Conservation (phyloP, 2,329 filamentous ascomycete genomes). For the Aspergillus udagawae region DNA sequence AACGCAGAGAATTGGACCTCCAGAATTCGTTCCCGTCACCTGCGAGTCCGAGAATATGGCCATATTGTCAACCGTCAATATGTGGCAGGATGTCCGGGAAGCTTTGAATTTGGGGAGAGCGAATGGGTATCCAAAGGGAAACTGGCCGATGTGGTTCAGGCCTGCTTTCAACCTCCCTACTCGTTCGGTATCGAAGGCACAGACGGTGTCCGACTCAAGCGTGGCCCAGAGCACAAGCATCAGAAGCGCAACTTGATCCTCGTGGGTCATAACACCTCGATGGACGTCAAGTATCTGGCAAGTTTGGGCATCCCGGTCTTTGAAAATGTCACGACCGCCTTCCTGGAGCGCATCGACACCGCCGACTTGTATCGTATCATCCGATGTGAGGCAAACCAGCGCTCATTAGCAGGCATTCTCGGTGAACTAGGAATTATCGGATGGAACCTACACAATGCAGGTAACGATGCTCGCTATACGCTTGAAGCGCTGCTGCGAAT, state of each 20-base stretch:
- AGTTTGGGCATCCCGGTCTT: slow-evolving; percentile 57
- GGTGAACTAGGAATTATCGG: slow-evolving; percentile 59
- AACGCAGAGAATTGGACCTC: slow-evolving; percentile 63
- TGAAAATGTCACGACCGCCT: slow-evolving; percentile 30
- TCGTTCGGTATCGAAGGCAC: slow-evolving; percentile 25
- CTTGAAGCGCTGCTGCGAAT: slow-evolving; percentile 68
- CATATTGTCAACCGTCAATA: slow-evolving; percentile 64
- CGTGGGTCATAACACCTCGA: slow-evolving; percentile 68
- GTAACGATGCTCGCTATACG: slow-evolving; percentile 81
- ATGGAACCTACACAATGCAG: slow-evolving; percentile 74
- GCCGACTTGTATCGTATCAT: slow-evolving; percentile 64
- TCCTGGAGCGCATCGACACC: slow-evolving; percentile 70
- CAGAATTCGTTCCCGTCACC: slow-evolving; percentile 66
- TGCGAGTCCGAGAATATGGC: slow-evolving; percentile 68
- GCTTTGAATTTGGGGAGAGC: slow-evolving; percentile 67
- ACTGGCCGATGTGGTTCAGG: slow-evolving; percentile 45
- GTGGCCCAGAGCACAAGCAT: slow-evolving; percentile 7
- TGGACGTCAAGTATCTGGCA: slow-evolving; percentile 66
- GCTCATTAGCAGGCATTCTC: slow-evolving; percentile 60
- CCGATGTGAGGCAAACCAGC: slow-evolving; percentile 49
- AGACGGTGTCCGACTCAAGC: neutral
- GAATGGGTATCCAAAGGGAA: slow-evolving; percentile 51
- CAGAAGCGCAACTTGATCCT: slow-evolving; percentile 61
- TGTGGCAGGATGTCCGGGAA: slow-evolving; percentile 68
- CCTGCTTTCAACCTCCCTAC: slow-evolving; percentile 57